These are phyloP conservation scores for Dicorynia guianensis DNA, from an alignment of 306 rosid species.

Conservation along the genomic window DNA sequence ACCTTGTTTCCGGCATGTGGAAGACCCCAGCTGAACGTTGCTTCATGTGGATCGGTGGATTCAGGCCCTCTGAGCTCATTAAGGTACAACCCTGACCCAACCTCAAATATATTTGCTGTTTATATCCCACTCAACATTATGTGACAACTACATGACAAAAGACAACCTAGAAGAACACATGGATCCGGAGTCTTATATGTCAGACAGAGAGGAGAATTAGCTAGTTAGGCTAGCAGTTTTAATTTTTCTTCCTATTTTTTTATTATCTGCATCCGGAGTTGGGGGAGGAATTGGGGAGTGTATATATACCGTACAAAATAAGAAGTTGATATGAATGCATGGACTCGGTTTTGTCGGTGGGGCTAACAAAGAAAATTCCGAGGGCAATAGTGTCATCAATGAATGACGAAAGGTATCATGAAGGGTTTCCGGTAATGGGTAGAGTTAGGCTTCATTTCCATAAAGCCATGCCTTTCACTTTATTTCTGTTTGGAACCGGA, in stretches of 20 bases:
- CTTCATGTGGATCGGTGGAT: slow-evolving; percentile 97
- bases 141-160: slow-evolving; percentile 40
- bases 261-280: slow-evolving; percentile 22
- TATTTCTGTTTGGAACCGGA: slow-evolving; percentile 39
- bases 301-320: background rate
- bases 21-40: slow-evolving; percentile 93
- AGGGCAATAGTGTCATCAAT: slow-evolving; percentile 40
- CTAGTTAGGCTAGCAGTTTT: background rate
- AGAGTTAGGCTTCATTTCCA: slow-evolving; percentile 55
- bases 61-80: slow-evolving; percentile 88
- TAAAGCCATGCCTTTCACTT: slow-evolving; percentile 48
- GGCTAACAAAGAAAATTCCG: slow-evolving; percentile 32
- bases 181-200: background rate
- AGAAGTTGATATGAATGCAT: slow-evolving; percentile 15
- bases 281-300: slow-evolving; percentile 18
- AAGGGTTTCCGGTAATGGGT: slow-evolving; percentile 53
- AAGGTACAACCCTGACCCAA: slow-evolving; percentile 59
- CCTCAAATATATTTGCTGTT: background rate
- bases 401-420: slow-evolving; percentile 57
- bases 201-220: background rate
- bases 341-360: slow-evolving; percentile 49
- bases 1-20: slow-evolving; percentile 92
- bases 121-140: slow-evolving; percentile 23
- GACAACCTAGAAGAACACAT: slow-evolving; percentile 8
- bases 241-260: background rate